Conservation (phyloP, 2,329 filamentous ascomycete genomes). For the Helotiales sp. region DNA sequence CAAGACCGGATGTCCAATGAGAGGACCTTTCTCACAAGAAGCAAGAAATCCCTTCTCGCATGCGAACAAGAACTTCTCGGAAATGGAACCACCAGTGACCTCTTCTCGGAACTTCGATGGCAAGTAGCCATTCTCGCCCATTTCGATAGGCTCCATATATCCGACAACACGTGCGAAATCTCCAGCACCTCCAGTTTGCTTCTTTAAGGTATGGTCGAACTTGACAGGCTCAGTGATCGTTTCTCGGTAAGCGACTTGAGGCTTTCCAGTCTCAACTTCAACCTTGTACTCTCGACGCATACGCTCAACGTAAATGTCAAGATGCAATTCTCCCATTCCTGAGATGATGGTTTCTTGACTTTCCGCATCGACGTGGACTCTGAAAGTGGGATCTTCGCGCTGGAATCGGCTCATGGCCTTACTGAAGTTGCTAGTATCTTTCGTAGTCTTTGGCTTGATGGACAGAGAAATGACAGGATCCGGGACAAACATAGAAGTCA, state of each 20-base stretch:
- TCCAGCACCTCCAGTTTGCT: conserved; percentile 93
- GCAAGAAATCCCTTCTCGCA: conserved; percentile 93
- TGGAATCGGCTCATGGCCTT: conserved; percentile 99
- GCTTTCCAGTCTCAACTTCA: conserved; percentile 93
- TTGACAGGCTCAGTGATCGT: conserved; percentile 80
- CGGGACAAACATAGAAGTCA: conserved; percentile 98
- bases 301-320: conserved; percentile 97
- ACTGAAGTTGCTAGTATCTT: conserved; percentile 91
- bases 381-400: conserved; percentile 96
- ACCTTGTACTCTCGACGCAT: conserved; percentile 97
- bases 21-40: conserved; percentile 82
- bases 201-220: conserved; percentile 93
- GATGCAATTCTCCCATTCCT: conserved; percentile 96
- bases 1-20: conserved; percentile 91
- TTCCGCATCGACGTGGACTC: conserved; percentile 89
- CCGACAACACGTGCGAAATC: conserved; percentile 94
- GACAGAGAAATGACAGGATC: conserved; percentile 98
- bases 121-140: conserved; percentile 53
- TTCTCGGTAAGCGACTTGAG: conserved; percentile 96
- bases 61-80: conserved; percentile 93
- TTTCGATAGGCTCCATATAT: conserved; percentile 81
- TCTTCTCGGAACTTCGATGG: conserved; percentile 85
- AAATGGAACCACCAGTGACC: conserved; percentile 87
- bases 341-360: conserved; percentile 97
- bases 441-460: conserved; percentile 93